These are phyloP conservation scores for Sugiyamaella lignohabitans DNA, from an alignment of 805 yeast genomes.

Conservation along the genomic window DNA sequence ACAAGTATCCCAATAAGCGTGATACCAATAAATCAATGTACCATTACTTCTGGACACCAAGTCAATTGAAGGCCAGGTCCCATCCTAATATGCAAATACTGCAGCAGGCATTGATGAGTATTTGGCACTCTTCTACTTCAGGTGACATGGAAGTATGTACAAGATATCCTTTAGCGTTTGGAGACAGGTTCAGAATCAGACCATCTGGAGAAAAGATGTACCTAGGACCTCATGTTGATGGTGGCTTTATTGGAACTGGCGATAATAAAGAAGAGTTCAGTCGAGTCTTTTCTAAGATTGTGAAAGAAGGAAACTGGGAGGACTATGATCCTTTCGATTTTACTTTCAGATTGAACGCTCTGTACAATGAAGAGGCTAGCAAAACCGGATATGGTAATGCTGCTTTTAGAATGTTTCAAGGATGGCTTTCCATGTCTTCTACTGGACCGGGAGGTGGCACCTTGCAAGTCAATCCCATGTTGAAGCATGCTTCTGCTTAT, in stretches of 20 bases:
- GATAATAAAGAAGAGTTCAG: constrained; percentile 35
- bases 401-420: constrained; percentile 40
- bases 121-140: constrained; percentile 30
- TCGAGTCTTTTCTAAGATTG: constrained; percentile 33
- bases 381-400: constrained; percentile 29
- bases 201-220: constrained; percentile 33
- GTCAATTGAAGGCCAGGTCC: constrained; percentile 37
- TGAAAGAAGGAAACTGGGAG: constrained; percentile 38
- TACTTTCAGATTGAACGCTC: constrained; percentile 31
- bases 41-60: constrained; percentile 37
- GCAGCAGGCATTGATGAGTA: constrained; percentile 26
- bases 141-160: constrained; percentile 18
- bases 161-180: constrained; percentile 33
- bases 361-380: constrained; percentile 33
- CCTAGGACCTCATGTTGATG: constrained; percentile 37
- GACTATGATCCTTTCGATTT: constrained; percentile 38
- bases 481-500: constrained; percentile 37
- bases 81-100: constrained; percentile 35
- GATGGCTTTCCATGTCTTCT: constrained; percentile 39
- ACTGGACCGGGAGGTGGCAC: constrained; percentile 38
- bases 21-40: constrained; percentile 24
- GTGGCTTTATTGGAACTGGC: constrained; percentile 41
- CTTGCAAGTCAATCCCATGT: constrained; percentile 34
- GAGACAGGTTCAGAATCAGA: constrained; percentile 39
- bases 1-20: constrained; percentile 27